Conservation (phyloP, 192 early-diverging fungal species). For the Lobosporangium transversale region DNA sequence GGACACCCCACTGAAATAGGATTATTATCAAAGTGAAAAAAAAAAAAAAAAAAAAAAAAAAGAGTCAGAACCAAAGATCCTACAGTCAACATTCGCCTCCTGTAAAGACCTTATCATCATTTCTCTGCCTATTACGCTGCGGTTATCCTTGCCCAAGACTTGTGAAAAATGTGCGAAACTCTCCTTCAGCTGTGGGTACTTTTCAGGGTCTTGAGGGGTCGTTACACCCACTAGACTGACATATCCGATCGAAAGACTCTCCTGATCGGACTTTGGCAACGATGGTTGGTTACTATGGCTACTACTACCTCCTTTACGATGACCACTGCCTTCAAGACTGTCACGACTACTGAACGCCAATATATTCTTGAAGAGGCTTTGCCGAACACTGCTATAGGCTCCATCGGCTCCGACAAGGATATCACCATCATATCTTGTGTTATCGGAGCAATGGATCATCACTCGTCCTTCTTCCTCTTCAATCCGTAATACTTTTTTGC, state of each 20-base stretch:
- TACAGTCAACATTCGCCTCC: background rate
- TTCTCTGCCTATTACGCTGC: background rate
- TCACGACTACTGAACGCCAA: no score
- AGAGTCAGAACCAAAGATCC: no score
- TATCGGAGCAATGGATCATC: conserved; percentile 5
- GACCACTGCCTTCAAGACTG: no score
- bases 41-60: no score
- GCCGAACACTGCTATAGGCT: conserved; percentile 7
- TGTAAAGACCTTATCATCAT: no score
- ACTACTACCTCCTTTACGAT: no score
- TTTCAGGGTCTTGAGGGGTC: background rate
- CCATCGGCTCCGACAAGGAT: conserved; percentile 22
- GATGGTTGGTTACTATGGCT: background rate
- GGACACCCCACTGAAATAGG: background rate
- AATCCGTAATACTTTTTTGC: conserved; percentile 1
- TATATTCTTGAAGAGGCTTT: conserved; percentile 5
- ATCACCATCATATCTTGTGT: conserved; percentile 2
- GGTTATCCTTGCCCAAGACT: background rate
- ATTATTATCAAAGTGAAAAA: background rate
- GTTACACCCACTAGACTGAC: conserved; percentile 11
- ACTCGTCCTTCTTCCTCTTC: background rate
- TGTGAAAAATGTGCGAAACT: background rate
- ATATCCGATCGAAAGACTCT: background rate
- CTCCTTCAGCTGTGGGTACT: conserved; percentile 7
- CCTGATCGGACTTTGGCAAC: background rate